Conservation (phyloP, 2,329 filamentous ascomycete genomes). For the Macrophomina pseudophaseolina region DNA sequence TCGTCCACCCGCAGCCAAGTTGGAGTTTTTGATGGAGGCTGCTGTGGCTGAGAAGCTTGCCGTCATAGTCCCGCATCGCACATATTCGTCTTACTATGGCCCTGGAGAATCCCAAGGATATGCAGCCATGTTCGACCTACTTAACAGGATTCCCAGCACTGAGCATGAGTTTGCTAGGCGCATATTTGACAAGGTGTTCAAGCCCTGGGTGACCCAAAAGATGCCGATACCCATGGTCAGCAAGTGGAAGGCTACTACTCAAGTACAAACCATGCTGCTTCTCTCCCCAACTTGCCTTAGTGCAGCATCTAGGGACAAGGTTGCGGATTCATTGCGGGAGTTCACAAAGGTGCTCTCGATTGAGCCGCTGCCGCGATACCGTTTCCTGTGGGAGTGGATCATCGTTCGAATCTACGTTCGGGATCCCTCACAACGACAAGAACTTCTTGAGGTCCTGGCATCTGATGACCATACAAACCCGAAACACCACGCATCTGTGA, state of each 20-base stretch:
- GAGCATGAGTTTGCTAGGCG: conserved; percentile 34
- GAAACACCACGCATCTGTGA: conserved; percentile 53
- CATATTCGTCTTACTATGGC: conserved; percentile 52
- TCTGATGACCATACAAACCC: conserved; percentile 52
- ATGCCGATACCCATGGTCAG: conserved; percentile 50
- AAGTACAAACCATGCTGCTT: conserved; percentile 53
- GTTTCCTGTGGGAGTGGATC: conserved; percentile 56
- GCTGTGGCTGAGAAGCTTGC: conserved; percentile 43
- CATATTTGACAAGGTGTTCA: conserved; percentile 45
- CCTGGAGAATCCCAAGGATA: conserved; percentile 49
- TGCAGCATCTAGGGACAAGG: conserved; percentile 32
- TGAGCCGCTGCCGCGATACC: conserved; percentile 54
- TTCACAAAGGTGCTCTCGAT: conserved; percentile 49
- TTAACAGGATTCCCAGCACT: conserved; percentile 44
- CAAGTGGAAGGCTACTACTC: conserved; percentile 56
- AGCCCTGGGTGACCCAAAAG: conserved; percentile 52
- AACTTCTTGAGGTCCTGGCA: conserved; percentile 44
- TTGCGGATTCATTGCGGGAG: conserved; percentile 41
- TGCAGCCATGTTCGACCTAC: conserved; percentile 52
- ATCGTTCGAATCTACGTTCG: conserved; percentile 50
- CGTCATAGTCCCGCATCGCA: conserved; percentile 37
- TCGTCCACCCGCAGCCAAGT: conserved; percentile 47
- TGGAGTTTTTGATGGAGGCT: conserved; percentile 54
- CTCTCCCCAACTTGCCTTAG: conserved; percentile 46
- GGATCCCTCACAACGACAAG: conserved; percentile 37